Conservation (phyloP, 164 flowering plant genomes). For the Aristolochia fimbriata region DNA sequence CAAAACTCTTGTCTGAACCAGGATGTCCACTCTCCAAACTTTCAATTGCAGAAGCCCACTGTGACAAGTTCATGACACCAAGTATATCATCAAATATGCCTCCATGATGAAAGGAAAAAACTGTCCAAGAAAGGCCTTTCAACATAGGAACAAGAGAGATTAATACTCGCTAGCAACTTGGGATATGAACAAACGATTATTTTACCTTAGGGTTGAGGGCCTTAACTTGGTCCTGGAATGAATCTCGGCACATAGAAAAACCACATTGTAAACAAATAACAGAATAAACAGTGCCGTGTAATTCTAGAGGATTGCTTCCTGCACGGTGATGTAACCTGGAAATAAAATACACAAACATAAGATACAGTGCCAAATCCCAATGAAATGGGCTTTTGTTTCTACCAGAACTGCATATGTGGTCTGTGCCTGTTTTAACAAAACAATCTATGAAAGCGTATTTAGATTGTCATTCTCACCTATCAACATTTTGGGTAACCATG, state of each 20-base stretch:
- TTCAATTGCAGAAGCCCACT: conserved; percentile 98
- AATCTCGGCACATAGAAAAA: conserved; percentile 45
- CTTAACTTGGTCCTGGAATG: conserved; percentile 77
- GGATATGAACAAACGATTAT: neutral
- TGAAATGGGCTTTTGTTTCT: no score
- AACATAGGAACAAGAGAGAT: neutral
- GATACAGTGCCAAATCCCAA: neutral
- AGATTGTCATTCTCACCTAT: conserved; percentile 37
- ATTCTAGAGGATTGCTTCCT: conserved; percentile 84
- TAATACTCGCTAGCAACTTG: no score
- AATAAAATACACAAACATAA: conserved; percentile 6
- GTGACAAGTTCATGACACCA: conserved; percentile 13
- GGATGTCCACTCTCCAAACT: conserved; percentile 58
- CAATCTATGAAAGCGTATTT: no score
- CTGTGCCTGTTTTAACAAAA: no score
- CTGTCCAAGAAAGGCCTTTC: neutral
- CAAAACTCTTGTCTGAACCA: conserved; percentile 87
- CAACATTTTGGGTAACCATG: conserved; percentile 95
- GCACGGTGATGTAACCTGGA: conserved; percentile 94
- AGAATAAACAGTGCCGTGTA: conserved; percentile 91
- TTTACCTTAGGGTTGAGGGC: conserved; percentile 86
- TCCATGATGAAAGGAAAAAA: neutral
- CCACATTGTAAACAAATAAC: conserved; percentile 80
- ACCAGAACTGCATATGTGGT: no score
- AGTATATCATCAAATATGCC: neutral